Evolutionary conservation across 441 rosid species (phyloP).

Genomic region (Eruca vesicaria): DNA sequence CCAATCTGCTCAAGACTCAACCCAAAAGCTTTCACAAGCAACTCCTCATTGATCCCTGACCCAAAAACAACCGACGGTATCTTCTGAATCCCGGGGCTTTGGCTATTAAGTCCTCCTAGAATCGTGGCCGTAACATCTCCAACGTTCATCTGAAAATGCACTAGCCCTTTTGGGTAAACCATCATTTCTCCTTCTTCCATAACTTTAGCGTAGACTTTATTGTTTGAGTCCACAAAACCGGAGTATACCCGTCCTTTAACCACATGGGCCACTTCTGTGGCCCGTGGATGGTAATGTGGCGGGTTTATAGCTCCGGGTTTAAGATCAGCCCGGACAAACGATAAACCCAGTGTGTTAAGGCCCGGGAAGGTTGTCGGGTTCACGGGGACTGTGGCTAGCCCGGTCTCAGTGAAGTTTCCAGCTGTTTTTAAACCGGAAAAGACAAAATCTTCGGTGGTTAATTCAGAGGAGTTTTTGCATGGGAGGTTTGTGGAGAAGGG

Average conservation of each 20-base stretch:
- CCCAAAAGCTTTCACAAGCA: constrained; percentile 63
- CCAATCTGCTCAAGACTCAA: constrained; percentile 51
- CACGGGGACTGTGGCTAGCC: constrained; percentile 51
- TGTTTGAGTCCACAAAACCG: constrained; percentile 62
- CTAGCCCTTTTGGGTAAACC: constrained; percentile 70
- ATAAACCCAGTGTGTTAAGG: constrained; percentile 55
- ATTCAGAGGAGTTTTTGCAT: constrained; percentile 62
- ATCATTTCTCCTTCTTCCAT: constrained; percentile 68
- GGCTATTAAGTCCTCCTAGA: constrained; percentile 57
- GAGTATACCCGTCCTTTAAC: constrained; percentile 60
- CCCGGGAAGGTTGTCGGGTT: constrained; percentile 59
- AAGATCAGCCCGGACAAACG: constrained; percentile 65
- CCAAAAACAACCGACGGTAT: constrained; percentile 62
- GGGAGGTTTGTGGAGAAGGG: constrained; percentile 27
- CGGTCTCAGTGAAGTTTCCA: constrained; percentile 46
- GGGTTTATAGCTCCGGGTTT: constrained; percentile 56
- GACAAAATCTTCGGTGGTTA: constrained; percentile 53
- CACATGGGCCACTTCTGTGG: constrained; percentile 58
- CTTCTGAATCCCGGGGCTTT: constrained; percentile 59
- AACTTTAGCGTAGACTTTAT: constrained; percentile 55
- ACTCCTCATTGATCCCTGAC: constrained; percentile 52
- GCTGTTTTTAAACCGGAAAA: constrained; percentile 53
- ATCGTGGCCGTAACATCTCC: constrained; percentile 59
- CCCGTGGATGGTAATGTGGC: constrained; percentile 76
- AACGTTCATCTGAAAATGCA: constrained; percentile 77